These are phyloP conservation scores for Abrus precatorius DNA, from an alignment of 306 rosid species.

Conservation along the genomic window DNA sequence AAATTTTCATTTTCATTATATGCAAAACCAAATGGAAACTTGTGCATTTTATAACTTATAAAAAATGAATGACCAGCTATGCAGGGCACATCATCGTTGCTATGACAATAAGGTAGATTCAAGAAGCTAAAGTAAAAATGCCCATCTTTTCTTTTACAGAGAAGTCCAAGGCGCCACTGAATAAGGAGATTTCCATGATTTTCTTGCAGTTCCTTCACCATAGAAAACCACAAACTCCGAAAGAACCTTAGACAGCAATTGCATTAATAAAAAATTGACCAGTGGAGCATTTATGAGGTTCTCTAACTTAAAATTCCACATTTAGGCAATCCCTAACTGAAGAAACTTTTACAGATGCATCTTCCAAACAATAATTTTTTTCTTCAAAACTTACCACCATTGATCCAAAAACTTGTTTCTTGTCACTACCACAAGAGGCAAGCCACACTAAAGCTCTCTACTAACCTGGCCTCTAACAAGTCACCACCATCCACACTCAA, in stretches of 20 bases:
- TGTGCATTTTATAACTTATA: not conserved
- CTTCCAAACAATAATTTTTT: not conserved
- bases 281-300: conserved; percentile 20
- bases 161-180: not conserved
- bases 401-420: conserved; percentile 11
- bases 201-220: not conserved
- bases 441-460: not conserved
- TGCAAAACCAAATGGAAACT: conserved; percentile 4
- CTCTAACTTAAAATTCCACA: conserved; percentile 20
- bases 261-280: conserved; percentile 5
- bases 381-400: conserved; percentile 12
- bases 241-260: conserved; percentile 23
- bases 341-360: conserved; percentile 35
- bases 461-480: conserved; percentile 25
- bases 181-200: conserved; percentile 1
- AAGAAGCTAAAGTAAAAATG: conserved; percentile 13
- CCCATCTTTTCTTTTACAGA: not conserved
- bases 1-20: not conserved
- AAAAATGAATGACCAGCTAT: not conserved
- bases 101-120: conserved; percentile 18
- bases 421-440: conserved; percentile 15
- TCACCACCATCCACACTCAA: conserved; percentile 34
- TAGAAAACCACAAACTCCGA: conserved; percentile 23
- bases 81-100: conserved; percentile 27
- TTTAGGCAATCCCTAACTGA: conserved; percentile 18